These are phyloP conservation scores for Alternaria brassicicola DNA, from an alignment of 2,329 filamentous ascomycete species.

Conservation along the genomic window DNA sequence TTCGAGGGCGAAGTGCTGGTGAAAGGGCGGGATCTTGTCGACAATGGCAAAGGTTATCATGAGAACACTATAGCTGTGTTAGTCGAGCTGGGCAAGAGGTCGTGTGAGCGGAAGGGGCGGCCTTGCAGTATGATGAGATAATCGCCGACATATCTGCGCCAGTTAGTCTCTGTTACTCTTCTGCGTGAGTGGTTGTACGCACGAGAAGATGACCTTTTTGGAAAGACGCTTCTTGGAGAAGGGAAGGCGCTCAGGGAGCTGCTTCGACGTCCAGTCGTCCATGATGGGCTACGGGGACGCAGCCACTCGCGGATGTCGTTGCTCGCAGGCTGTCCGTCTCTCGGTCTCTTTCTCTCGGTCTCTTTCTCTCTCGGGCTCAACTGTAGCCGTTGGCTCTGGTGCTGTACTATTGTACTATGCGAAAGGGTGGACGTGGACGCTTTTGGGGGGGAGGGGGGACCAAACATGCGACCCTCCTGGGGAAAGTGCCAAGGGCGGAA, in stretches of 20 bases:
- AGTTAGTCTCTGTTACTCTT: slow-evolving; percentile 25
- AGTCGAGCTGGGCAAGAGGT: slow-evolving; percentile 37
- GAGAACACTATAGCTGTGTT: slow-evolving; percentile 52
- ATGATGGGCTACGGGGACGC: slow-evolving; percentile 37
- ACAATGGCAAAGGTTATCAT: slow-evolving; percentile 59
- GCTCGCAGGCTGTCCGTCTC: too few species aligned
- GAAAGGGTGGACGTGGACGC: not conserved
- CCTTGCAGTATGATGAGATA: slow-evolving; percentile 64
- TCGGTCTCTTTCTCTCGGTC: too few species aligned
- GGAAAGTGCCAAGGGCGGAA: slow-evolving; percentile 32
- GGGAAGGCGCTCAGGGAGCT: slow-evolving; percentile 55
- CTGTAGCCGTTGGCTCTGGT: not conserved
- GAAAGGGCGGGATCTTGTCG: slow-evolving; percentile 61
- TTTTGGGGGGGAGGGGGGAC: slow-evolving; percentile 19
- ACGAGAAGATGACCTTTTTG: slow-evolving; percentile 61
- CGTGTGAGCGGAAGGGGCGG: slow-evolving; percentile 34
- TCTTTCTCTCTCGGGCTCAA: not conserved
- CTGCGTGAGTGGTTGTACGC: slow-evolving; percentile 29
- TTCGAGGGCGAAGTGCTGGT: slow-evolving; percentile 63
- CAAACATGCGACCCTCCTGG: slow-evolving; percentile 39
- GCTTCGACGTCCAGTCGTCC: slow-evolving; percentile 45
- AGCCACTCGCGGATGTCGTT: slow-evolving; percentile 12
- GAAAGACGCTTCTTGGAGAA: slow-evolving; percentile 61
- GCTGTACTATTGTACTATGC: not conserved
- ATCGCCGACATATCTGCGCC: slow-evolving; percentile 61